Percentiles rank a stretch among this genome's conserved stretches.
Conservation (phyloP, 352 stramenopile species). For the Lagenidium sp. region DNA sequence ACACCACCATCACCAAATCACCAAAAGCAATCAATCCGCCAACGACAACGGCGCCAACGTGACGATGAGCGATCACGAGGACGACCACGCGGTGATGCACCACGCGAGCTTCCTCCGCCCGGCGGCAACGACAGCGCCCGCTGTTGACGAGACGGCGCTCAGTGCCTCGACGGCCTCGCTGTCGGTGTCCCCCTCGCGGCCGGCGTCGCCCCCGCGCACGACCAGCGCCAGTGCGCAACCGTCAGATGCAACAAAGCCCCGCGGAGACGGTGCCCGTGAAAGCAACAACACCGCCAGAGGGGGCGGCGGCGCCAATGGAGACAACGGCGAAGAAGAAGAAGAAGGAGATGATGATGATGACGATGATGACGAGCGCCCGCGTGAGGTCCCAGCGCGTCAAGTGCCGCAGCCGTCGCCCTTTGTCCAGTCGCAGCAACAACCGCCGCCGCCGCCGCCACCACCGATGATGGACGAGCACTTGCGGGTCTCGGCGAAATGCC, state of each 20-base stretch:
- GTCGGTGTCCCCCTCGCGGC: too few species aligned
- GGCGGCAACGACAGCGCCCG: background rate
- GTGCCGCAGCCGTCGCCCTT: slow-evolving; percentile 4
- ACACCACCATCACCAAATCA: too few species aligned
- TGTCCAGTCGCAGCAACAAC: background rate
- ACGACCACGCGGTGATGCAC: background rate
- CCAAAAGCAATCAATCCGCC: too few species aligned
- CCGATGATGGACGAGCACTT: slow-evolving; percentile 30
- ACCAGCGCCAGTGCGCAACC: too few species aligned
- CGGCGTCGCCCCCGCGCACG: too few species aligned
- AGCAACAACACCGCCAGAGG: background rate
- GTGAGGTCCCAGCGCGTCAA: slow-evolving; percentile 2
- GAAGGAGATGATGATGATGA: slow-evolving; percentile 10
- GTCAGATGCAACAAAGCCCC: too few species aligned
- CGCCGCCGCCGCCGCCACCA: background rate
- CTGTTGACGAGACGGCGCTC: background rate
- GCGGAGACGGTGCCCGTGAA: too few species aligned
- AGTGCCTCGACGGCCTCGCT: background rate
- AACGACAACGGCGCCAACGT: too few species aligned
- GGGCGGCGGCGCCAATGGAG: background rate
- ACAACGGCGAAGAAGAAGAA: background rate
- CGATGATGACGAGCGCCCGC: slow-evolving; percentile 15
- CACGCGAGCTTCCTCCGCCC: background rate
- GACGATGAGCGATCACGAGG: background rate
- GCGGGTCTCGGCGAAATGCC: slow-evolving; percentile 54